A percentile compares a stretch with the other conserved stretches of the same genome.
Evolutionary conservation across 257 asterid genomes (phyloP).

Genomic region (Lantana camara): DNA sequence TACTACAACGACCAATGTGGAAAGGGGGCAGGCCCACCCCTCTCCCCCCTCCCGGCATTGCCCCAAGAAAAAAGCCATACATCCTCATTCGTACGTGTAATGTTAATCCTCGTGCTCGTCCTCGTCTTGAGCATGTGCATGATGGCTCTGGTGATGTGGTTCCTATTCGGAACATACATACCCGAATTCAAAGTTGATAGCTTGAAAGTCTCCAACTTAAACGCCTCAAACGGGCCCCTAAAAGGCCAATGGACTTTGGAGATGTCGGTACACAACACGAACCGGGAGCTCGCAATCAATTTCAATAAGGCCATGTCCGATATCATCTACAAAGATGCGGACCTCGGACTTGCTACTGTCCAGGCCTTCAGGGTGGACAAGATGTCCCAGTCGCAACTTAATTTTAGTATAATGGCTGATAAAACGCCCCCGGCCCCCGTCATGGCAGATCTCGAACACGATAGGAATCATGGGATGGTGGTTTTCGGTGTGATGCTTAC

Average conservation of each 20-base stretch:
- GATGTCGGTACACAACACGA: conserved; percentile 35
- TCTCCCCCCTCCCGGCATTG: neutral
- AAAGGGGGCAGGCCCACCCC: neutral
- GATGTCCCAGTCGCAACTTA: neutral
- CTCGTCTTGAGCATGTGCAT: conserved; percentile 40
- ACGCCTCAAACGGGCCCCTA: neutral
- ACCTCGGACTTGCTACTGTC: conserved; percentile 34
- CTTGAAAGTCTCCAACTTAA: conserved; percentile 41
- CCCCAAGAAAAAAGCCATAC: conserved; percentile 15
- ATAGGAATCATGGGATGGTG: conserved; percentile 24
- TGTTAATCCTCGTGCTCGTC: conserved; percentile 37
- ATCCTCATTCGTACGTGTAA: conserved; percentile 36
- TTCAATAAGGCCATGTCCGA: conserved; percentile 33
- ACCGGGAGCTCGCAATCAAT: conserved; percentile 17
- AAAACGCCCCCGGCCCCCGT: conserved; percentile 3
- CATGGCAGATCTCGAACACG: conserved; percentile 18
- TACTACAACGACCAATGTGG: conserved; percentile 24
- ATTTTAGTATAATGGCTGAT: conserved; percentile 16
- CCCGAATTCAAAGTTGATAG: conserved; percentile 45
- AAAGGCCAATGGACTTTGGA: conserved; percentile 35
- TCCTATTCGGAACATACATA: conserved; percentile 46
- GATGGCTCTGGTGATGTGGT: conserved; percentile 51
- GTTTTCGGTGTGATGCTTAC: conserved; percentile 41
- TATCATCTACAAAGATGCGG: conserved; percentile 35
- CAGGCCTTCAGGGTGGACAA: conserved; percentile 24